These are phyloP conservation scores for Pontederia crassipes DNA, from an alignment of 176 grass and related monocot genomes.

Conservation along the genomic window DNA sequence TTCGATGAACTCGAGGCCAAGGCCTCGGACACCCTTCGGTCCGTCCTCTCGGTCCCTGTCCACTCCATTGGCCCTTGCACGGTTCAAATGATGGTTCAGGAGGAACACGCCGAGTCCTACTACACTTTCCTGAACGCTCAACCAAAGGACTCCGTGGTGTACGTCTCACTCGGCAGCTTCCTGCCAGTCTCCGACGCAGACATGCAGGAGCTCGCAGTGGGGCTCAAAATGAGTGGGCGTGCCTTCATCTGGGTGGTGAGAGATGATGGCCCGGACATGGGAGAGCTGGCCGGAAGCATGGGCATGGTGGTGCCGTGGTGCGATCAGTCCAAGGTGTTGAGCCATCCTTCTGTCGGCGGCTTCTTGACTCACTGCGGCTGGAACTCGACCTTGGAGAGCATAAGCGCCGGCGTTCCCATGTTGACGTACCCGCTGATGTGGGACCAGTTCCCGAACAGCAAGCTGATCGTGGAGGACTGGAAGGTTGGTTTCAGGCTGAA, in stretches of 20 bases:
- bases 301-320: conserved; percentile 61
- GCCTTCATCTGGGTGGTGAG: conserved; percentile 46
- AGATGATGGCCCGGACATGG: conserved; percentile 18
- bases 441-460: conserved; percentile 47
- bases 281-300: conserved; percentile 16
- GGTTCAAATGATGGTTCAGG: conserved; percentile 5
- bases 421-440: conserved; percentile 35
- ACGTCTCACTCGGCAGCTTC: conserved; percentile 65
- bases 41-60: conserved; percentile 20
- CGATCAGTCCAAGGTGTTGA: conserved; percentile 42
- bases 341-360: conserved; percentile 47
- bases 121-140: conserved; percentile 39
- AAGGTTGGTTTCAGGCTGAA: conserved; percentile 36
- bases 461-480: conserved; percentile 51
- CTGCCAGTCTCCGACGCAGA: conserved; percentile 25
- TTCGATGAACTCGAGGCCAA: conserved; percentile 37
- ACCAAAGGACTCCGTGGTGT: conserved; percentile 35
- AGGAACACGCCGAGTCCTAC: conserved; percentile 8
- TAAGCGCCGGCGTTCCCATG: conserved; percentile 40
- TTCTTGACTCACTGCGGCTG: conserved; percentile 69
- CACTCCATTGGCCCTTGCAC: conserved; percentile 13
- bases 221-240: conserved; percentile 19
- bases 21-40: conserved; percentile 22
- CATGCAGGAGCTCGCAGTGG: conserved; percentile 40
- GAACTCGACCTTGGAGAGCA: conserved; percentile 58